phyloP scores from a whole-genome alignment of 2,329 filamentous ascomycete genomes.

The Fusarium papillatum region DNA sequence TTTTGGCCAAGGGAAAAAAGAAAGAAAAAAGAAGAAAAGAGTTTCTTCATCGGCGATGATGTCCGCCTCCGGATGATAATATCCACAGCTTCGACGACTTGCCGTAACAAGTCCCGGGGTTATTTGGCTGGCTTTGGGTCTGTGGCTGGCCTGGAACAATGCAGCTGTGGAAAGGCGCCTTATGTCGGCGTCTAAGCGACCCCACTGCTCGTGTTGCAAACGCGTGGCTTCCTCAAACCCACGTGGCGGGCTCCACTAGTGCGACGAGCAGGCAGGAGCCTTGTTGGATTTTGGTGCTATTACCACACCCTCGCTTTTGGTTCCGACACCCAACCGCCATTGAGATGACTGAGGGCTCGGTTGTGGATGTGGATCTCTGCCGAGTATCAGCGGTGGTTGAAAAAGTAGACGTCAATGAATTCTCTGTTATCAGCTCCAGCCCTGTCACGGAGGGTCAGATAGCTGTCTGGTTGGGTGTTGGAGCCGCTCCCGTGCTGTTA shows the following conservation, averaged over 20 bases:
- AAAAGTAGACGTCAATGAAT: not conserved
- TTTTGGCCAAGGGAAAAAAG: not conserved
- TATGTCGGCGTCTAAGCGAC: slow-evolving; percentile 20
- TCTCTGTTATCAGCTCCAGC: not conserved
- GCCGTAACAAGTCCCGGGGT: slow-evolving; percentile 19
- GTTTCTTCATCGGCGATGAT: not conserved
- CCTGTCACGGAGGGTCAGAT: not conserved
- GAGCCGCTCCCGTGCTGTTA: not conserved
- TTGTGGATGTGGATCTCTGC: slow-evolving; percentile 1
- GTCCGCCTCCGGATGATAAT: not conserved
- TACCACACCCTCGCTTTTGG: slow-evolving; percentile 29
- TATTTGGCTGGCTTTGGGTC: slow-evolving; percentile 8
- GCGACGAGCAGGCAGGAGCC: slow-evolving; percentile 23
- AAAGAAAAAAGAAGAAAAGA: not conserved
- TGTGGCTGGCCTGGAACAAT: slow-evolving; percentile 32
- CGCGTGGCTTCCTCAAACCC: slow-evolving; percentile 44
- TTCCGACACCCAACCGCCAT: not conserved
- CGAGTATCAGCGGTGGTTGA: not conserved
- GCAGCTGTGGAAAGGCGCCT: slow-evolving; percentile 1
- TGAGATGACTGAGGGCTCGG: not conserved
- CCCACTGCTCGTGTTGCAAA: slow-evolving; percentile 42
- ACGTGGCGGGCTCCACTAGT: slow-evolving; percentile 45
- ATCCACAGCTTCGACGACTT: slow-evolving; percentile 23
- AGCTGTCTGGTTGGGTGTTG: slow-evolving; percentile 10
- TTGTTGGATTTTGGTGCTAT: slow-evolving; percentile 19